Evolutionary conservation across 768 basidiomycete genomes (phyloP).

Genomic region (Russula foetens): DNA sequence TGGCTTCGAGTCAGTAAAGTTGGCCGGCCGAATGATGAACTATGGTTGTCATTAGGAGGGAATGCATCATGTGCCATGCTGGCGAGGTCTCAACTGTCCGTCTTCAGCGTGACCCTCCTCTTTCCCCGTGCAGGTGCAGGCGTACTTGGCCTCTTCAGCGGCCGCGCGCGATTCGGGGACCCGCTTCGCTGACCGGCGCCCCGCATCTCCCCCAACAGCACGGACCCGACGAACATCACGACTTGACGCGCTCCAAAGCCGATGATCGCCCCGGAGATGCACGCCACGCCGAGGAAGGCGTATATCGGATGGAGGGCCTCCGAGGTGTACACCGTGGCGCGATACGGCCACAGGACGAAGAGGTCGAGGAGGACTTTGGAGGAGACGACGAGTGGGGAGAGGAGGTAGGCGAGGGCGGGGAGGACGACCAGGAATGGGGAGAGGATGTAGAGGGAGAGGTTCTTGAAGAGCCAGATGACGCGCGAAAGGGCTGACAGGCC

Average conservation of each 20-base stretch:
- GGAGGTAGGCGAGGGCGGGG: neutral
- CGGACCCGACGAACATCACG: slow-evolving; percentile 8
- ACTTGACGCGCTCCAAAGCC: slow-evolving; percentile 13
- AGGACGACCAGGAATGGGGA: slow-evolving; percentile 3
- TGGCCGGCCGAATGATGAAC: neutral
- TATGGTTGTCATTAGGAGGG: neutral
- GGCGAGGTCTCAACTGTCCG: slow-evolving; percentile 3
- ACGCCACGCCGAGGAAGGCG: slow-evolving; percentile 16
- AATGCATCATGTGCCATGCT: neutral
- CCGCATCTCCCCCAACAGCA: neutral
- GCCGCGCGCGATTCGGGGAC: slow-evolving; percentile 5
- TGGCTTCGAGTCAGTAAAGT: neutral
- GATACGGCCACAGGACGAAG: slow-evolving; percentile 11
- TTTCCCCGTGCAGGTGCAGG: slow-evolving; percentile 14
- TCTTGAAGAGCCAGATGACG: neutral
- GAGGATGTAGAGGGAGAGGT: neutral
- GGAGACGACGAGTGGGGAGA: slow-evolving; percentile 13
- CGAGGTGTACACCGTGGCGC: neutral
- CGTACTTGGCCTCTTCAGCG: slow-evolving; percentile 6
- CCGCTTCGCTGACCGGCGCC: neutral
- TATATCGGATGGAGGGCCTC: slow-evolving; percentile 19
- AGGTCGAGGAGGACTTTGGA: slow-evolving; percentile 8
- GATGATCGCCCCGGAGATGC: slow-evolving; percentile 9
- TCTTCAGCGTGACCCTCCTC: slow-evolving; percentile 7
- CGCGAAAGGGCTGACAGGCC: neutral